These are phyloP conservation scores for Nematocida homosporus DNA, from an alignment of 371 early-diverging fungal genomes.

Conservation along the genomic window DNA sequence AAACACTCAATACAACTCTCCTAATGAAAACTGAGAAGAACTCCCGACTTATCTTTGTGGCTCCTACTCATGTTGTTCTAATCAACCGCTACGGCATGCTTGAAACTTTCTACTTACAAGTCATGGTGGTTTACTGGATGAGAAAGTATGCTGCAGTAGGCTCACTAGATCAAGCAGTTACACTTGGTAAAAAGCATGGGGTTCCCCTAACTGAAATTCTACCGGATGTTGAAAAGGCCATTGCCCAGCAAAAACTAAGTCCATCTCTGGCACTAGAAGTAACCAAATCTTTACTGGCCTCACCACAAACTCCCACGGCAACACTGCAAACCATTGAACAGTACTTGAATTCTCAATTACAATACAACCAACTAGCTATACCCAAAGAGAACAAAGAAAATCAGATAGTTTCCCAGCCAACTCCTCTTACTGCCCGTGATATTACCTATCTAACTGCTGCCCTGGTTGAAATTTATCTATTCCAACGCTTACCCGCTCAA, in stretches of 20 bases:
- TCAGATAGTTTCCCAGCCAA: background rate
- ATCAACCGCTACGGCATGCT: slow-evolving; percentile 38
- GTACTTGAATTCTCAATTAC: background rate
- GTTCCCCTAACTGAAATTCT: background rate
- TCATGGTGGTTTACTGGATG: slow-evolving; percentile 22
- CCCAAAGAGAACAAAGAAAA: background rate
- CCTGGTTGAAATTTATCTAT: slow-evolving; percentile 3
- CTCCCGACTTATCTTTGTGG: slow-evolving; percentile 30
- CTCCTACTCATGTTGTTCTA: background rate
- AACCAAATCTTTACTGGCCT: slow-evolving; percentile 1
- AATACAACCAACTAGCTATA: too few species aligned
- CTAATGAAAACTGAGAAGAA: slow-evolving; percentile 24
- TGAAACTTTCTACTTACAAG: slow-evolving; percentile 30
- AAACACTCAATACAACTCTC: background rate
- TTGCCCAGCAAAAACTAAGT: background rate
- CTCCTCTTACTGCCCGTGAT: background rate
- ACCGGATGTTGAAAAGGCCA: background rate
- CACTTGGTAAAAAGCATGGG: slow-evolving; percentile 33
- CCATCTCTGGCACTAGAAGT: slow-evolving; percentile 20
- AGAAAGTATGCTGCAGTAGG: background rate
- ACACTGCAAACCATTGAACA: slow-evolving; percentile 49
- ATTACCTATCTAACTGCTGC: background rate
- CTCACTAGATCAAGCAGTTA: background rate
- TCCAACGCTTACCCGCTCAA: background rate
- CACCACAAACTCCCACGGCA: background rate